Base-by-base conservation (phyloP, 1,284 basidiomycete genomes). In the Xerocomus minutiporus region DNA sequence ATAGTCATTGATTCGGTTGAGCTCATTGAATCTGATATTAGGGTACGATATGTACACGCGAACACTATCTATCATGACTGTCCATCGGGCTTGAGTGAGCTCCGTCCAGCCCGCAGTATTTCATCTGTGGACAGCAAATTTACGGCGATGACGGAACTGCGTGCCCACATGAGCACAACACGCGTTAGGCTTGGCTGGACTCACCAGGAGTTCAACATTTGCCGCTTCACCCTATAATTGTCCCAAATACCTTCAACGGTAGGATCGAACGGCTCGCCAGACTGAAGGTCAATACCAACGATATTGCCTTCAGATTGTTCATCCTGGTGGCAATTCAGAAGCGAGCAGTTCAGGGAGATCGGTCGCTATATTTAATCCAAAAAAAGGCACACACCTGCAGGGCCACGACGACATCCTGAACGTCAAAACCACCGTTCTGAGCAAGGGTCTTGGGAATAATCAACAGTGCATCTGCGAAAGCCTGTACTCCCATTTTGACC, bases 171-270 rank as follows among this genome's bases (percentile, higher is more conserved):
- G 51, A 58, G 55, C 40, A 53, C 52, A 65, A 57, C 54, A 65
- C 48, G 50, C 59, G 56, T 51, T 54, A 43, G 51, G 32, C 50
- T 47, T 47, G 49, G 46, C 48, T 40, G 41, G 44, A 69, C 84
- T 68, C 63, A 93, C 92, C 91, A 91, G 65, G 92, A 95, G 69
- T 99, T 96, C 53, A 99, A 75, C 93, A 99, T 97, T 68, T 99
- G 97, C 57, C 96, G 80, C 78, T 99, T 99, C 57, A 99, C 97
- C 55, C 97, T 80, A 72, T 97, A 99, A 74, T 99, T 99, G 72
- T 99, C 97, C 95, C 96, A 99, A 17, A 99, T 86, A 38, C 97
- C 97, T 66, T 93, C 88, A 4, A 92, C 86, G 13, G 92, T 89
- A 6, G 97, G 96, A 68, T 99, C 96, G 68, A 97, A 92, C 4